Base-by-base conservation (phyloP, 495 filamentous ascomycete species). In the Rusavskia elegans region DNA sequence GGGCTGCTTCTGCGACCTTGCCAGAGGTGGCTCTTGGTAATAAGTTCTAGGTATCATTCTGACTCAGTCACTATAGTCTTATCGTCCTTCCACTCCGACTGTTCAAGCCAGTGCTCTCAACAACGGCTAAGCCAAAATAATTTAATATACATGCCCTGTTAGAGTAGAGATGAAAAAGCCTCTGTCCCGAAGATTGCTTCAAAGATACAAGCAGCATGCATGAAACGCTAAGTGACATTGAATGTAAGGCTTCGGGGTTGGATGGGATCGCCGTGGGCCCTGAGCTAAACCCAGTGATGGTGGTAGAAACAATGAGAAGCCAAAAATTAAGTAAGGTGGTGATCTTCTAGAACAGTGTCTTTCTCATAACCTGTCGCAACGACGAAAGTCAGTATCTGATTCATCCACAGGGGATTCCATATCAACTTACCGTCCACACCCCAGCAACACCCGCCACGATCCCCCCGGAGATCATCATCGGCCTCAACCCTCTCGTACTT, bases 401-500 rank as follows among this genome's bases (percentile, higher is more conserved):
- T 9, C 48, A 17, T 20, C 29, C 17, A 1, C 2, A 19, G 5
- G 0, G 3, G 36, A 37, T 21, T 20, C 36, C 16, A 38, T 14
- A 36, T 50, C 0, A 53, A 79, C 84, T 61, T 80, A 97, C 88
- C 59, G 86, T 79, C 92, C 92, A 98, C 49, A 67, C 76, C 52
- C 87, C 90, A 32, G 92, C 92, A 51, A 87, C 76, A 16, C 78
- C 73, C 39, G 82, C 92, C 53, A 96, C 88, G 48, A 98, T 79
- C 55, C 83, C 82, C 36, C 87, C 84, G 29, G 86, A 93, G 60
- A 95, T 92, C 75, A 87, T 70, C 89, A 97, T 95, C 23, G 88
- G 87, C 71, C 82, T 79, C 29, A 89, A 36, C 11, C 92, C 92
- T 61, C 83, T 78, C 16, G 93, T 96, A 60, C 88, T 90, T 78